Percentiles rank a stretch among this genome's conserved stretches.
phyloP scores from a whole-genome alignment of 2,329 filamentous ascomycete genomes.

The Talaromyces pinophilus region DNA sequence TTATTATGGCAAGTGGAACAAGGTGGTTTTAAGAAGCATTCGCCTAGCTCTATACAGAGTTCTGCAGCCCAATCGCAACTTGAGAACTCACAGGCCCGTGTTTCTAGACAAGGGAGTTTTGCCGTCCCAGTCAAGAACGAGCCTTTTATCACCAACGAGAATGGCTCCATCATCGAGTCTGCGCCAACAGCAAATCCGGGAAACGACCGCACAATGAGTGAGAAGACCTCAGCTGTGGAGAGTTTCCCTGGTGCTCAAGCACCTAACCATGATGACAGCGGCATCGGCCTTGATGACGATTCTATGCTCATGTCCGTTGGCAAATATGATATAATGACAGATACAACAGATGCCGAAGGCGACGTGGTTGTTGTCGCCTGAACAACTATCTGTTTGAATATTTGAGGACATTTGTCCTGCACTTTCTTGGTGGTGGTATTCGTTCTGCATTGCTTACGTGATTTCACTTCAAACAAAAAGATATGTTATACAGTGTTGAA shows the following conservation, averaged over 20 bases:
- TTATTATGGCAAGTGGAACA: slow-evolving; percentile 84
- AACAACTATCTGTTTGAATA: slow-evolving; percentile 16
- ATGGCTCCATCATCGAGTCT: slow-evolving; percentile 3
- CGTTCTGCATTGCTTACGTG: neutral
- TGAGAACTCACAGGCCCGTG: slow-evolving; percentile 25
- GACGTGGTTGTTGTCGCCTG: slow-evolving; percentile 49
- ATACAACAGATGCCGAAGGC: slow-evolving; percentile 48
- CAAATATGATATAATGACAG: slow-evolving; percentile 50
- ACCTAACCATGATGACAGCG: slow-evolving; percentile 66
- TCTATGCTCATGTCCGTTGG: slow-evolving; percentile 45
- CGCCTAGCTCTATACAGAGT: slow-evolving; percentile 39
- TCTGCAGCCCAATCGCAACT: slow-evolving; percentile 30
- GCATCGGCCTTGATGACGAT: slow-evolving; percentile 64
- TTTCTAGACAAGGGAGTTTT: slow-evolving; percentile 29
- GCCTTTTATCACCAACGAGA: slow-evolving; percentile 31
- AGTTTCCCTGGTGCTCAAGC: slow-evolving; percentile 37
- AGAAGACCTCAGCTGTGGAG: slow-evolving; percentile 36
- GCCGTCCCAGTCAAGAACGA: slow-evolving; percentile 41
- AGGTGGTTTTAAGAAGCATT: slow-evolving; percentile 76
- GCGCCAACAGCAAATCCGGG: neutral
- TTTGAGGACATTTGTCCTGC: slow-evolving; percentile 22
- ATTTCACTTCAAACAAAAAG: slow-evolving; percentile 1
- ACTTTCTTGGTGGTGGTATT: slow-evolving; percentile 26
- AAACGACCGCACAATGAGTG: neutral
- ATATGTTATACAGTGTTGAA: neutral